Conservation (phyloP, 768 basidiomycete genomes). For the Pleurotus platypus region DNA sequence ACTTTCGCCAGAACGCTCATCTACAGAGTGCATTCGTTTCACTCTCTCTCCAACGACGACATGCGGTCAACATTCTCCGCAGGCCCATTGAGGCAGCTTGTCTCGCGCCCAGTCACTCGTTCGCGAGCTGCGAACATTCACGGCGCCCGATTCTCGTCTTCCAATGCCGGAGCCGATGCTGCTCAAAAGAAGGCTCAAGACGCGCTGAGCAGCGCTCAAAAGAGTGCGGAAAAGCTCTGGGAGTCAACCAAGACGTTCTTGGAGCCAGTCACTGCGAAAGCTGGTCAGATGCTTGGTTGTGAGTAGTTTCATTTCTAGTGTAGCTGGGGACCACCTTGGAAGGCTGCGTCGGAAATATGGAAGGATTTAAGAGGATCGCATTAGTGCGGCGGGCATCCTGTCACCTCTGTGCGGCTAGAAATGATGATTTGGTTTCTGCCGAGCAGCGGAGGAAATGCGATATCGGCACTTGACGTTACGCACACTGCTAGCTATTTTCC, state of each 20-base stretch:
- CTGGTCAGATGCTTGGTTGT: slow-evolving; percentile 54
- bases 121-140: background rate
- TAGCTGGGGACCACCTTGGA: no score
- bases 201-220: slow-evolving; percentile 53
- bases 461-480: no score
- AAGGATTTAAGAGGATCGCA: no score
- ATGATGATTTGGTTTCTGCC: no score
- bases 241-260: slow-evolving; percentile 43
- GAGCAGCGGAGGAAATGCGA: no score
- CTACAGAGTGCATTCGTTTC: background rate
- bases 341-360: no score
- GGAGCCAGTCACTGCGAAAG: slow-evolving; percentile 46
- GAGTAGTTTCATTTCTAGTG: slow-evolving; percentile 11
- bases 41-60: background rate
- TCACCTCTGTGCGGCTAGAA: no score
- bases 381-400: no score
- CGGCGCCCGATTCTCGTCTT: slow-evolving; percentile 36
- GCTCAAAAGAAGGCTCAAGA: slow-evolving; percentile 74
- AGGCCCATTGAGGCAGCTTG: background rate
- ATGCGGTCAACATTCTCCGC: slow-evolving; percentile 4
- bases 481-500: no score
- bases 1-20: background rate
- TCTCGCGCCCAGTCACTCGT: slow-evolving; percentile 2
- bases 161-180: slow-evolving; percentile 37
- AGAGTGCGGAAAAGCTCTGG: slow-evolving; percentile 51